Percentiles rank a stretch among this genome's conserved stretches.
Evolutionary conservation across 192 early-diverging fungal genomes (phyloP).

Genomic region (Backusella tarrabulga): DNA sequence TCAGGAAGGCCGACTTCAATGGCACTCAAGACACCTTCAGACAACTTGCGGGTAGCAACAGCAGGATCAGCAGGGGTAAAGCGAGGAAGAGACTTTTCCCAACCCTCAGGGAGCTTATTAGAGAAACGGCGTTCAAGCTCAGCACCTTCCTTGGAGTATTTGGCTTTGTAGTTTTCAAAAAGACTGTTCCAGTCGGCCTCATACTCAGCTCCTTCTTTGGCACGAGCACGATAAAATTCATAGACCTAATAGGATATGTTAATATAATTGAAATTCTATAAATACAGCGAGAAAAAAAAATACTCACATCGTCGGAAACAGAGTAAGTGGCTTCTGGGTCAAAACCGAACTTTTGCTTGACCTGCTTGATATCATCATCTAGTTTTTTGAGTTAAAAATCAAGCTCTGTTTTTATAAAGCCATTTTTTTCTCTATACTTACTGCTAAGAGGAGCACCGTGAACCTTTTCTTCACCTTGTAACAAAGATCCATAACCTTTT

Average conservation of each 20-base stretch:
- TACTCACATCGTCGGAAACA: conserved; percentile 65
- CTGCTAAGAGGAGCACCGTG: conserved; percentile 84
- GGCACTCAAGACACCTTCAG: conserved; percentile 80
- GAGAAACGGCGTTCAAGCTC: conserved; percentile 76
- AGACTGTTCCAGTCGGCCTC: conserved; percentile 78
- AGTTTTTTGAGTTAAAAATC: not conserved
- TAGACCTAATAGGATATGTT: conserved; percentile 51
- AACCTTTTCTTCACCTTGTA: conserved; percentile 87
- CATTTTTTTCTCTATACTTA: conserved; percentile 12
- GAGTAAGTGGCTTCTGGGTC: conserved; percentile 69
- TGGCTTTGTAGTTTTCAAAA: conserved; percentile 65
- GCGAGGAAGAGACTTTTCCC: conserved; percentile 67
- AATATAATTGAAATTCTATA: conserved; percentile 62
- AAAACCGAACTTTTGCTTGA: conserved; percentile 87
- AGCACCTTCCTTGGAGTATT: conserved; percentile 63
- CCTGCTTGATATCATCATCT: conserved; percentile 71
- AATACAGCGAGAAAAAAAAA: conserved; percentile 25
- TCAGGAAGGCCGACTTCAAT: conserved; percentile 78
- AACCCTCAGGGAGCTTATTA: conserved; percentile 72
- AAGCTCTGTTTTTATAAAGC: not conserved
- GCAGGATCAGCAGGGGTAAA: conserved; percentile 78
- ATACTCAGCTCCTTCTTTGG: conserved; percentile 56
- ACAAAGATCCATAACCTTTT: conserved; percentile 72
- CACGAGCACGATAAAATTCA: conserved; percentile 48
- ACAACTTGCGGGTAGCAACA: conserved; percentile 87